Base-by-base conservation (phyloP, 169 alveolate genomes). In the Cryptosporidium meleagridis region DNA sequence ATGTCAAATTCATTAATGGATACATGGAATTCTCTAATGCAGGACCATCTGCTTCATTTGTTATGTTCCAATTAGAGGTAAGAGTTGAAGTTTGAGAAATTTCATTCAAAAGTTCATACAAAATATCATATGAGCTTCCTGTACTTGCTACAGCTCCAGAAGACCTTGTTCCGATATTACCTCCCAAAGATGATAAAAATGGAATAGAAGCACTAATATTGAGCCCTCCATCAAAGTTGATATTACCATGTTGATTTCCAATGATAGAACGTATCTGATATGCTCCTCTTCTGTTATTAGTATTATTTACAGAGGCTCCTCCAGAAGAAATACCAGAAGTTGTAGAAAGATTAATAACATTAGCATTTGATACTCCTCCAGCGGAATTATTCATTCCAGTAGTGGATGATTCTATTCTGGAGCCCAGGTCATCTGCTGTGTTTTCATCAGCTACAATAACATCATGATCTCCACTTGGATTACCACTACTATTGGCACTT, bases 41-140 rank as follows among this genome's bases (percentile, higher is more conserved):
- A 26, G 75, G 87, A 41, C 75, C 75, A 31, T 80, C 87, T 3
- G 61, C 62, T 35, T 80, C 87, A 37, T 65, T 65, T 23, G 65
- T 23, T 14, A 72, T 51, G 58, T 80, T 80, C 87, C 87, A 80
- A 21, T 80, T 80, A 16, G 86, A 73, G n/a, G 87, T 37, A 14
- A 69, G 73, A 61, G 87, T 41, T 5, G 87, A 80, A 16, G 65
- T 37, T 12, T 80, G 72, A 1, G 87, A 80, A 10, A 80, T 80
- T 2, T 80, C 87, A n/a, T 80, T 80, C 69, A 80, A 65, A n/a
- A 80, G 87, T 31, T 80, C 87, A 51, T 80, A 80, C 45, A 80
- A 31, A 31, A 80, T 80, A 10, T 80, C 87, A 6, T 80, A 80
- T 14, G 87, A 80, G 26, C 68, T 58, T 12, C 86, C 71, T 6